phyloP scores from a whole-genome alignment of 257 asterid species.

The Phtheirospermum japonicum region DNA sequence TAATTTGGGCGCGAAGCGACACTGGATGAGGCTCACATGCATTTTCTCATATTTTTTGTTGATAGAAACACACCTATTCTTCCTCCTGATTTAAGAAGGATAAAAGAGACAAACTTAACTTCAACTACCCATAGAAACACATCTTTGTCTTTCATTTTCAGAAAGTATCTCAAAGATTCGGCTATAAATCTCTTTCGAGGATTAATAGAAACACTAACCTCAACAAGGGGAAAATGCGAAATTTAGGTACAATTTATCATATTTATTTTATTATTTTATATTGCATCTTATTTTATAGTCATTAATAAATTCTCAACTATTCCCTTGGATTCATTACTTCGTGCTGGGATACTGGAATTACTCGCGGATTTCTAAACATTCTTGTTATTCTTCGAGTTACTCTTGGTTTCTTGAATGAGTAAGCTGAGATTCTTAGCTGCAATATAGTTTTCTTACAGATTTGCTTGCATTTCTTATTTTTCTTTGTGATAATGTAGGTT shows the following conservation, averaged over 20 bases:
- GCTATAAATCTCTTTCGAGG: constrained; percentile 70
- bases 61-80: constrained; percentile 67
- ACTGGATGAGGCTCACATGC: constrained; percentile 65
- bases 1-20: constrained; percentile 66
- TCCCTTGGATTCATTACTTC: constrained; percentile 61
- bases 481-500: constrained; percentile 46
- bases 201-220: constrained; percentile 83
- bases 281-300: constrained; percentile 17
- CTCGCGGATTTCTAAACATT: constrained; percentile 67
- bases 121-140: constrained; percentile 20
- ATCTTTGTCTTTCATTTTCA: constrained; percentile 34
- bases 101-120: constrained; percentile 25
- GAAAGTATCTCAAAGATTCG: constrained; percentile 84
- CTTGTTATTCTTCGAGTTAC: constrained; percentile 74
- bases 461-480: constrained; percentile 2
- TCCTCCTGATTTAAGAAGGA: constrained; percentile 96
- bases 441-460: not conserved
- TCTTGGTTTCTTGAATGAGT: not conserved
- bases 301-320: constrained; percentile 28
- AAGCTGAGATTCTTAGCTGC: constrained; percentile 6
- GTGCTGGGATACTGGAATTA: constrained; percentile 72
- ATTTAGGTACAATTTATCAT: constrained; percentile 49
- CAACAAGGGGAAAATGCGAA: constrained; percentile 92
- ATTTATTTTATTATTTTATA: not conserved
- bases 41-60: constrained; percentile 61